Evolutionary conservation across 768 basidiomycete genomes (phyloP), one percentile per base, ranked within the genome.

Genomic region (Lactarius sanguifluus): DNA sequence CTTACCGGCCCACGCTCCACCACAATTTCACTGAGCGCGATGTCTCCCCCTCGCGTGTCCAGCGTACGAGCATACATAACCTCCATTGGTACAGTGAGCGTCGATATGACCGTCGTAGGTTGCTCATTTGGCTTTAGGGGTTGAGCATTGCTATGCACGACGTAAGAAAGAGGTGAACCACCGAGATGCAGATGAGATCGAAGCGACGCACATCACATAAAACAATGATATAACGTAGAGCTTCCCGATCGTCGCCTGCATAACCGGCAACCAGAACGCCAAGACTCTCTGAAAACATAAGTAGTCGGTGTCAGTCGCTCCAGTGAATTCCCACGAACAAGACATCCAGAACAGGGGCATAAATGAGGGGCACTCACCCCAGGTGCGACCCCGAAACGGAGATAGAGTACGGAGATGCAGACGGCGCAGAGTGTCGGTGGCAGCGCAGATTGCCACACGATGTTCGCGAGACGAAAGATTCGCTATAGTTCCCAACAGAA

Each of bases 141-240:
- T 10, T 7, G 10, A 7, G 55, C 40, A 23, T 62, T 66, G n/a
- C 65, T 66, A 16, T 7, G 0, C 13, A n/a, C 6, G 36, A 50
- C 16, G 10, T 66, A 28, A 66, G 57, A 58, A 23, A 23, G 4
- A 16, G 43, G 38, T 16, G 10, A 23, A 9, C n/a, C 18, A 15
- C 15, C 20, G 28, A 47, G 43, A 30, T 57, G n/a, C 9, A 16
- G 32, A 50, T 4, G 3, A 52, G 1, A 30, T 20, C 13, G 30
- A n/a, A 32, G 28, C 6, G 7, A 28, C 65, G 34, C 50, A 66
- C 65, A 62, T 57, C 8, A 62, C 43, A 32, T 62, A 62, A 43
- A 58, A 54, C 38, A 66, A 40, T 4, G 65, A 66, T 20, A 66
- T 47, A 23, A 66, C 61, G 18, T 66, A 66, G 56, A 66, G 65